A percentile compares a stretch with the other conserved stretches of the same genome.
Evolutionary conservation across 768 basidiomycete species (phyloP).

Genomic region (Mycena chlorophos): DNA sequence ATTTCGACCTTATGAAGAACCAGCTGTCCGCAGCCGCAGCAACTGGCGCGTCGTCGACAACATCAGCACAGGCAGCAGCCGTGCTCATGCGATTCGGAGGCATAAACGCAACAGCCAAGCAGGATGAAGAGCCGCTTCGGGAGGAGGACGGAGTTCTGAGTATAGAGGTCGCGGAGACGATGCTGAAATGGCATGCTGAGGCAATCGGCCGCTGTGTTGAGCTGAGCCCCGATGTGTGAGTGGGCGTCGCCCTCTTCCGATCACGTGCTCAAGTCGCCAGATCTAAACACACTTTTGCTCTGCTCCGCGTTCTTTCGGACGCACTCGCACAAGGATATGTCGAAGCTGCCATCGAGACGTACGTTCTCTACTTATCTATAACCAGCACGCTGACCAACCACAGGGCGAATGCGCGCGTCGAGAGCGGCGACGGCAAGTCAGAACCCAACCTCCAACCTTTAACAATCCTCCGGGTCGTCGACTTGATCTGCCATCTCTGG

Average conservation of each 20-base stretch:
- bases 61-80: constrained; percentile 83
- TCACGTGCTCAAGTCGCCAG: constrained; percentile 42
- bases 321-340: constrained; percentile 81
- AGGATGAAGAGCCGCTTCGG: constrained; percentile 70
- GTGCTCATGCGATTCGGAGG: constrained; percentile 89
- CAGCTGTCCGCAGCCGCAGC: constrained; percentile 78
- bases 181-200: constrained; percentile 98
- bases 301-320: constrained; percentile 85
- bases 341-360: constrained; percentile 93
- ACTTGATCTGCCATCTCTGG: constrained; percentile 94
- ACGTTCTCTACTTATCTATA: constrained; percentile 30
- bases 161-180: constrained; percentile 78
- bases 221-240: constrained; percentile 87
- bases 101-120: constrained; percentile 54
- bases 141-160: constrained; percentile 83
- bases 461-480: constrained; percentile 64
- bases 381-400: constrained; percentile 9
- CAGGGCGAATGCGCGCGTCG: constrained; percentile 72
- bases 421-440: constrained; percentile 68
- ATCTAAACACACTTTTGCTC: constrained; percentile 82
- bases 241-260: constrained; percentile 13
- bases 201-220: constrained; percentile 94
- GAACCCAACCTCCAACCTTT: constrained; percentile 81
- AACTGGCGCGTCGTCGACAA: constrained; percentile 59
- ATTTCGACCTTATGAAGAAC: constrained; percentile 91